Evolutionary conservation across 2,329 filamentous ascomycete species (phyloP), one percentile per base, ranked within the genome.

Genomic region (Colletotrichum sansevieriae): DNA sequence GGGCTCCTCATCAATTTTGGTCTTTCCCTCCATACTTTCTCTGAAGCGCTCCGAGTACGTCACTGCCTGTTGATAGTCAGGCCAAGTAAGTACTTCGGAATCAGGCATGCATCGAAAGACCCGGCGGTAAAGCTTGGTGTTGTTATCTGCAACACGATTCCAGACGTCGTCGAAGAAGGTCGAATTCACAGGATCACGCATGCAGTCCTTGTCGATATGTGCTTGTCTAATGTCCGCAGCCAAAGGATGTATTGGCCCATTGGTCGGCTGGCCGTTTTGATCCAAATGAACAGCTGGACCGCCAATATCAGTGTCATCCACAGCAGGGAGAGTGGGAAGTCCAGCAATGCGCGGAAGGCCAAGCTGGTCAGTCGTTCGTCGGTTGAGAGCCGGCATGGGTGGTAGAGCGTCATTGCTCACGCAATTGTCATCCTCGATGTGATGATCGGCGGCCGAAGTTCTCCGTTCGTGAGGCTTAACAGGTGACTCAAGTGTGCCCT

Each of bases 81-180:
- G 90, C 96, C 96, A 99, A 49, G 92, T 95, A 71, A 90, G 91
- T 29, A 97, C 96, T 76, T 98, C 94, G 59, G 91, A 98, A 78
- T 99, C 96, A 1, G 96, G 96, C 92, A 97, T 97, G 79, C 95
- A 98, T 54, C 95, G 90, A 83, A 99, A 99, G 9, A 99, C 95
- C 70, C 92, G 90, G 37, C 96, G 92, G 82, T 93, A 99, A 55
- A 99, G 87, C 77, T 94, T 95, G 3, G 96, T 99, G 78, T 99
- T 99, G 83, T 98, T 98, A 71, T 92, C 90, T 1, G 96, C 96
- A 61, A 94, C 90, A 18, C 90, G 87, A 72, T 91, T 90, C 97
- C 97, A 99, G 2, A 93, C 90, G 71, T 97, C 92, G 52, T 96
- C 88, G 77, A 93, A 92, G 80, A 99, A 99, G 1, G 86, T 83